Base-by-base conservation (phyloP, 2,329 filamentous ascomycete genomes). In the Hymenoscyphus fructigenus region DNA sequence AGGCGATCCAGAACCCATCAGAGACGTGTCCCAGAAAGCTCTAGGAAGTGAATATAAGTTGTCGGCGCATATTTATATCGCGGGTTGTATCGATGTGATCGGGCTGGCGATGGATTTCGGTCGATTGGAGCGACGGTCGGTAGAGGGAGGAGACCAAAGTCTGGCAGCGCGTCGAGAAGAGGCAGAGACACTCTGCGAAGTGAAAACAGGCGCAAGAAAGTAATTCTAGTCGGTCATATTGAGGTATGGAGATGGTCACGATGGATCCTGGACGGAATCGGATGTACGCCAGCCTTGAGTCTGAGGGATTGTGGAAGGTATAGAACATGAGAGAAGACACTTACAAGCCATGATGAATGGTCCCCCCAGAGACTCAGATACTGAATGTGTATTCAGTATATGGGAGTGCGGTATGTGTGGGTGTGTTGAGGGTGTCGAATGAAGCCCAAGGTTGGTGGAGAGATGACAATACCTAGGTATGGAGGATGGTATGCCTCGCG, bases 311-410 rank as follows among this genome's bases (percentile, higher is more conserved):
- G 26, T 59, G 65, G 60, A 65, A 3, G 57, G 58, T 66, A 60
- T 63, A 55, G 56, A 50, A 50, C 23, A 50, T 50, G 44, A 50
- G 44, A 50, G 44, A 50, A n/a, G 7, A 65, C 20, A 78, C 77
- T 78, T 76, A 78, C 77, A 77, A 78, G 77, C 77, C 77, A 77
- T 78, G 62, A 56, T 72, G 58, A 67, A 66, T 57, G 70, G 70
- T 68, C 72, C 70, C 70, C 68, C 70, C 72, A 50, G 63, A 47
- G 66, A 73, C 66, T 61, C 66, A 67, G 60, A 64, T 57, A 56
- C 17, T 57, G 41, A 50, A 50, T 26, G 44, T 10, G 44, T 50
- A 23, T 23, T 50, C 44, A 50, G 44, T 44, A 38, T 34, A 57
- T 32, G 67, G 38, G 61, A 62, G 41, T 53, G 68, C 65, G 63